Evolutionary conservation across 192 early-diverging fungal genomes (phyloP).

Genomic region (Coemansia sp.): DNA sequence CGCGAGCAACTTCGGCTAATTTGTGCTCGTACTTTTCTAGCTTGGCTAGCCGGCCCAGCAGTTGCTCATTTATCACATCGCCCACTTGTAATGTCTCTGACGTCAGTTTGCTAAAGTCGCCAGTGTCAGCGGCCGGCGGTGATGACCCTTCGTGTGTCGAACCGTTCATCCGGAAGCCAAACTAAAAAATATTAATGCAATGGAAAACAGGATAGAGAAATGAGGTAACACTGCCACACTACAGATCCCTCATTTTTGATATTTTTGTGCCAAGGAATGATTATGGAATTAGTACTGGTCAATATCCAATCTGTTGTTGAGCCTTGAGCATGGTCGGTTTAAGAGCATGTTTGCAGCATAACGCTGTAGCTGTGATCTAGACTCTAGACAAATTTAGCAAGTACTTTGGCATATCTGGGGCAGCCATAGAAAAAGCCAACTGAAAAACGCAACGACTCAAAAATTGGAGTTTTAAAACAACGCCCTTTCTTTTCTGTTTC

Average conservation of each 20-base stretch:
- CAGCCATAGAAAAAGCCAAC: no score
- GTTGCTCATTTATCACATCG: conserved; percentile 26
- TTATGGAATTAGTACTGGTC: no score
- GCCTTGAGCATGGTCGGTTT: no score
- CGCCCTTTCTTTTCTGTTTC: conserved; percentile 1
- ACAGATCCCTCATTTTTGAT: no score
- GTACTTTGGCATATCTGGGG: no score
- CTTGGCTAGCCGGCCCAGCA: conserved; percentile 28
- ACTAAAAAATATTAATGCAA: not conserved
- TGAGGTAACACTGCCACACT: not conserved
- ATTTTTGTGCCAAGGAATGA: no score
- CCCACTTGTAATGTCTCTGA: conserved; percentile 29
- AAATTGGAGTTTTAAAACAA: no score
- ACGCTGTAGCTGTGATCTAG: no score
- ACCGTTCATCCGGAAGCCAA: conserved; percentile 1
- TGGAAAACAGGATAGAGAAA: not conserved
- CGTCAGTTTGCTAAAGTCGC: conserved; percentile 4
- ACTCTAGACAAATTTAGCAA: no score
- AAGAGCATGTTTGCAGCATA: no score
- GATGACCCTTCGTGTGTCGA: not conserved
- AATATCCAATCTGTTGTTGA: no score
- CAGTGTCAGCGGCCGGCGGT: not conserved
- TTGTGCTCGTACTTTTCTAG: conserved; percentile 56
- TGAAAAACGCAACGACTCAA: no score
- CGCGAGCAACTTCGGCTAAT: conserved; percentile 47